These are phyloP conservation scores for Podosphaera fusca DNA, from an alignment of 2,329 filamentous ascomycete genomes.

Conservation along the genomic window DNA sequence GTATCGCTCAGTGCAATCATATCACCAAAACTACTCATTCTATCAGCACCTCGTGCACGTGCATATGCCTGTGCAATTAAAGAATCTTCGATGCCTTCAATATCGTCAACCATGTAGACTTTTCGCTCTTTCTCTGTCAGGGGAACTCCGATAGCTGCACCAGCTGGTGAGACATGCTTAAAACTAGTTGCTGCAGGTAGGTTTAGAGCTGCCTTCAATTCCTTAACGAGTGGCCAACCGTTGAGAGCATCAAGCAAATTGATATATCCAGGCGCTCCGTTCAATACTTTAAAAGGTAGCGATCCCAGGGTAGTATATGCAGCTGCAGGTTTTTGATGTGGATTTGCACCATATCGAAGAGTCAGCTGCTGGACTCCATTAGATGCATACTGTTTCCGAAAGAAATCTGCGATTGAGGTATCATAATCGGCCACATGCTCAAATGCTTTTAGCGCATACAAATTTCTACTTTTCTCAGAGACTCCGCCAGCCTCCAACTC, in stretches of 20 bases:
- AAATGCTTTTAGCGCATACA: conserved; percentile 91
- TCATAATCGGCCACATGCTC: conserved; percentile 97
- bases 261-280: conserved; percentile 83
- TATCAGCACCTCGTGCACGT: conserved; percentile 81
- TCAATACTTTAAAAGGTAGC: conserved; percentile 85
- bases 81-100: conserved; percentile 68
- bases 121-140: conserved; percentile 74
- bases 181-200: conserved; percentile 88
- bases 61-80: conserved; percentile 84
- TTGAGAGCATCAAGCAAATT: conserved; percentile 93
- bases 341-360: conserved; percentile 88
- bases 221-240: conserved; percentile 90
- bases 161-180: conserved; percentile 96
- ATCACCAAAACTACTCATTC: conserved; percentile 97
- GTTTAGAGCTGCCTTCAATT: conserved; percentile 71
- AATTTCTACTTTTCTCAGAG: conserved; percentile 60
- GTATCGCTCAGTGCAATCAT: conserved; percentile 80
- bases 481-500: conserved; percentile 78
- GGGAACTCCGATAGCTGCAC: conserved; percentile 79
- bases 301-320: conserved; percentile 51
- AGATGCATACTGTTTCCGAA: conserved; percentile 86
- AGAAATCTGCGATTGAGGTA: conserved; percentile 81
- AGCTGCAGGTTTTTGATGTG: conserved; percentile 89
- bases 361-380: conserved; percentile 63
- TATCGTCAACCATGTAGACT: conserved; percentile 96